Evolutionary conservation across 1,284 basidiomycete species (phyloP), one percentile per base, ranked within the genome.

Genomic region (Malassezia slooffiae): DNA sequence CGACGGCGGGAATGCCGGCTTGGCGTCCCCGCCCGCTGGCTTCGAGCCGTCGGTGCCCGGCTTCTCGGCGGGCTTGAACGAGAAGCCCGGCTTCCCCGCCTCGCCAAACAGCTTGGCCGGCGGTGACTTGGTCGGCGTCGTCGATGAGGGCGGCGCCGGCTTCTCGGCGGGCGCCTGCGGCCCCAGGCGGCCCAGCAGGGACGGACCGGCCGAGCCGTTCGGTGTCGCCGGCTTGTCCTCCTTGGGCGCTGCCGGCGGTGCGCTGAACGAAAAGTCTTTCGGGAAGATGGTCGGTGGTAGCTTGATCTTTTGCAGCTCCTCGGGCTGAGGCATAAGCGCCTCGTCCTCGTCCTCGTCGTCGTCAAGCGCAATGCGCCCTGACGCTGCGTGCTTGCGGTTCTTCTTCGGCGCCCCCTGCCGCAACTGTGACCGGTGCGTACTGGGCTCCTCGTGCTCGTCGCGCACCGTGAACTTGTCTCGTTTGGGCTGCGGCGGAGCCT

Each of bases 301-400:
- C 49, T 62, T 64, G 52, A 68, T 68, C 55, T 64, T 66, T 21
- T 54, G 46, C 15, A 68, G 45, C 16, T 63, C 65, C 33, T 54
- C 58, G 4, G 40, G 40, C 40, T 38, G 34, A 6, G 38, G 19
- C 8, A 13, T 15, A 6, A 33, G 22, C 0, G 60, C 55, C 22
- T 55, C 57, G 4, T 58, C 59, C 24, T 55, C 32, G n/a, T 57
- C 60, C 6, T 64, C 60, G 26, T 65, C 58, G 19, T 63, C 65
- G n/a, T 58, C 62, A 9, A 53, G 52, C 26, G 58, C 54, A 34
- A 64, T 57, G 29, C 62, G 55, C 21, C 64, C 64, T 17, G 62
- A 63, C 22, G 57, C 58, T 20, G 54, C 57, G 35, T 68, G 62
- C n/a, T 49, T 50, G 1, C 63, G 52, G 15, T 37, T 54, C 5